Evolutionary conservation across 257 asterid genomes (phyloP), one percentile per base, ranked within the genome.

Genomic region (Agastache rugosa): DNA sequence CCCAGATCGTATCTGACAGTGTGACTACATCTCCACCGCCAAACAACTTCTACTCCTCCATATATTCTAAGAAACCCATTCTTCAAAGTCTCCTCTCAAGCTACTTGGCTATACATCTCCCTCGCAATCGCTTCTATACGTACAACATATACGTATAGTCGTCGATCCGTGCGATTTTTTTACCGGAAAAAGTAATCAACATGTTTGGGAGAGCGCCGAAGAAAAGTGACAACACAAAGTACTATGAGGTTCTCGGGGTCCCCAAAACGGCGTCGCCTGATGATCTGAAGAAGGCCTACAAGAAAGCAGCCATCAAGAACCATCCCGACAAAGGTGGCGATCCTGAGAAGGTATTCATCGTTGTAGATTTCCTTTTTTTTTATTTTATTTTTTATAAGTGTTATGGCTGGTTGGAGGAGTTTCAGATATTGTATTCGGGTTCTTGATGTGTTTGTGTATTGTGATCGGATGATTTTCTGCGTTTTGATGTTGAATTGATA

Each of bases 241-340:
- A 85, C 74, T 85, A 85, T 64, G 89, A 85, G 73, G 45, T 82
- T 11, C 83, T 85, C 0, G 89, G 89, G 5, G 96, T 91, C 27
- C 81, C 93, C 1, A 89, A 89, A 76, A 82, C 79, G 74, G 96
- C 92, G 59, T 69, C 85, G 41, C 86, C 79, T 2, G 93, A 91
- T 59, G 97, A 89, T 69, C 81, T 91, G 63, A 91, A 91, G 86
- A 91, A 91, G 83, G 96, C 97, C 25, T 91, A 91, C 75, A 85
- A 77, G 74, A 91, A 89, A 75, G 92, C 96, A 5, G 97, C 97
- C 39, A 91, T 91, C 23, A 91, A 91, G 79, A 89, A 91, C 41
- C 97, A 91, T 78, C 97, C 96, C 15, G 96, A 89, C 61, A 91
- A 91, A 85, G 96, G 97, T 15, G 96, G 97, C 11, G 96, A 91